Base-by-base conservation (phyloP, 73 alveolate genomes). In the Diophrys appendiculata region DNA sequence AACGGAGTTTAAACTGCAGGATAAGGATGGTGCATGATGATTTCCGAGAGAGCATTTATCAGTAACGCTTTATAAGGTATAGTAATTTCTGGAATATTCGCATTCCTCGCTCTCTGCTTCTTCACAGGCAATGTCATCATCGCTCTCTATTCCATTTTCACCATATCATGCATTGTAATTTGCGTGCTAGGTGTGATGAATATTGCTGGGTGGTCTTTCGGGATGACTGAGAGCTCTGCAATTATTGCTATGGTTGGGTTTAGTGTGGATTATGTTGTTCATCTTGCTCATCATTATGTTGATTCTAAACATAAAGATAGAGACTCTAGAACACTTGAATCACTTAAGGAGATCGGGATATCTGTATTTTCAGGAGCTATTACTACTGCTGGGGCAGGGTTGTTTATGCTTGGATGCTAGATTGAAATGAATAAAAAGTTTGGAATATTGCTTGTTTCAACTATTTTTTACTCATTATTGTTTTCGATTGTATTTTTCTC, bases 181-280 rank as follows among this genome's bases (percentile, higher is more conserved):
- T 11, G 73, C 22, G 86, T 77, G 14, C 29, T 77, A 13, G 86
- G 79, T 22, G 26, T 77, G 55, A 77, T 77, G 43, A 25, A 28
- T n/a, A 29, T 67, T 29, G 27, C 32, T 1, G 86, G 86, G 24
- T 77, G 78, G 78, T 14, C 30, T 23, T 25, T 77, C 25, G 86
- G 86, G 2, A 33, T 77, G 33, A 25, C 78, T 2, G 84, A 76
- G 34, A 56, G 77, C 28, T 2, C 67, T 0, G 68, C 86, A 22
- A 65, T 67, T 33, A 76, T 29, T 26, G 25, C 67, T 33, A 54
- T 77, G 30, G 78, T 77, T 14, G 86, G 86, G 27, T 77, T 77
- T 55, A 32, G 73, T 18, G 86, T 77, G 0, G 86, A 77, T 54
- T 77, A 77, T 25, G 18, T 31, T 29, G 86, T 77, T 2, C 78